Percentiles rank a stretch among this genome's conserved stretches.
Conservation (phyloP, 345 rosid genomes). For the Eucalyptus marginata region DNA sequence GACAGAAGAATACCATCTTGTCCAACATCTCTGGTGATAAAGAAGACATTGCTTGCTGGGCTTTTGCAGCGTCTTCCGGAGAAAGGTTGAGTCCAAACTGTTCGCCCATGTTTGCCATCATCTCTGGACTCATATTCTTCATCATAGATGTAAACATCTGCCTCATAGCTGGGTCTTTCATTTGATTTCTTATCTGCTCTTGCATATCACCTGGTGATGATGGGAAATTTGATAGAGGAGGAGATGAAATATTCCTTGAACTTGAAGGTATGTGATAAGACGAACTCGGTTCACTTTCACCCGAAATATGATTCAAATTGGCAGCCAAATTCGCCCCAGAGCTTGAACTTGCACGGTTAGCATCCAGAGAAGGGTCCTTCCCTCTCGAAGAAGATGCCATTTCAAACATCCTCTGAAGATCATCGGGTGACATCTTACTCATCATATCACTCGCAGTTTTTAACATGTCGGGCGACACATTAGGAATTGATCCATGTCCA, state of each 20-base stretch:
- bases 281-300: conserved; percentile 35
- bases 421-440: conserved; percentile 65
- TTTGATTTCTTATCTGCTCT: conserved; percentile 85
- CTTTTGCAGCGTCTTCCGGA: conserved; percentile 75
- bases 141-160: conserved; percentile 90
- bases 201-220: conserved; percentile 61
- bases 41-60: conserved; percentile 89
- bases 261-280: conserved; percentile 22
- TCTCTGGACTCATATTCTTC: conserved; percentile 86
- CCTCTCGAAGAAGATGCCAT: conserved; percentile 57
- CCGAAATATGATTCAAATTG: conserved; percentile 10
- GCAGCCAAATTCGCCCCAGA: conserved; percentile 8
- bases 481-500: conserved; percentile 26
- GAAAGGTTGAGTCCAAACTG: conserved; percentile 85
- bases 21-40: conserved; percentile 77
- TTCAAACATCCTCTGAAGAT: conserved; percentile 80
- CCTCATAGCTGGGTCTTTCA: conserved; percentile 92
- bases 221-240: conserved; percentile 25
- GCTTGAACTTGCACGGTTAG: conserved; percentile 4
- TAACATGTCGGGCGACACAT: conserved; percentile 67
- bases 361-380: conserved; percentile 12
- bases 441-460: conserved; percentile 80
- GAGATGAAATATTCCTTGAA: conserved; percentile 22
- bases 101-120: conserved; percentile 94
- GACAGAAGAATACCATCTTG: conserved; percentile 48